Percentiles rank a stretch among this genome's conserved stretches.
These are phyloP conservation scores for Boletus semigastroideus DNA, from an alignment of 1,284 basidiomycete species.

Conservation along the genomic window DNA sequence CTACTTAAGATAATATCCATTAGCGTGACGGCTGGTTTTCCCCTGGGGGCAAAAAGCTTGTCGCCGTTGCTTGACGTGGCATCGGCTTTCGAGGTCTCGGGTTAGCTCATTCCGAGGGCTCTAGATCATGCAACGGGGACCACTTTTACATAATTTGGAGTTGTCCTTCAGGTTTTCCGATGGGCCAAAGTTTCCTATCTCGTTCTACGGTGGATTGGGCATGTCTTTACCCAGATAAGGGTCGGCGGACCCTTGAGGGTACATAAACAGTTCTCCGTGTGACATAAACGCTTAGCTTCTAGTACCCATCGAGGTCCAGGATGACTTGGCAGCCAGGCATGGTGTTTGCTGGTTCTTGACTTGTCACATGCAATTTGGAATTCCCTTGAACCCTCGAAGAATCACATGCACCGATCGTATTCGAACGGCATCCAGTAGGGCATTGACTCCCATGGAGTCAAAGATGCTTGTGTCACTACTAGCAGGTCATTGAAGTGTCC, in stretches of 20 bases:
- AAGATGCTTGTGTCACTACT: not conserved
- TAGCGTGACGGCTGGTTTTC: no score
- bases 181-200: slow-evolving; percentile 16
- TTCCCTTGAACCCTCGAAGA: not conserved
- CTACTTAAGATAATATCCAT: no score
- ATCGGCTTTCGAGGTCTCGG: not conserved
- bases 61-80: not conserved
- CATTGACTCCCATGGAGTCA: not conserved
- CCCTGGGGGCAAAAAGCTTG: not conserved
- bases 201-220: slow-evolving; percentile 6
- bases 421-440: not conserved
- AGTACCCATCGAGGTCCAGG: not conserved
- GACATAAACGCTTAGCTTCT: not conserved
- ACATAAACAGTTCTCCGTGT: not conserved
- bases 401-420: not conserved
- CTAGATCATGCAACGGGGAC: slow-evolving; percentile 10
- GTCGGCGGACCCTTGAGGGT: not conserved
- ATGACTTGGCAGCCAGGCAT: not conserved
- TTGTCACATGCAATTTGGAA: not conserved
- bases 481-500: not conserved
- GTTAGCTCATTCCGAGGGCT: no score
- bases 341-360: not conserved
- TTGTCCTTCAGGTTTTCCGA: slow-evolving; percentile 3
- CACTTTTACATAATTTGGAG: slow-evolving; percentile 1
- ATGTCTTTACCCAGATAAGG: slow-evolving; percentile 9